Percentiles rank a stretch among this genome's conserved stretches.
Evolutionary conservation across 352 stramenopile genomes (phyloP).

Genomic region (Blastocystis sp.): DNA sequence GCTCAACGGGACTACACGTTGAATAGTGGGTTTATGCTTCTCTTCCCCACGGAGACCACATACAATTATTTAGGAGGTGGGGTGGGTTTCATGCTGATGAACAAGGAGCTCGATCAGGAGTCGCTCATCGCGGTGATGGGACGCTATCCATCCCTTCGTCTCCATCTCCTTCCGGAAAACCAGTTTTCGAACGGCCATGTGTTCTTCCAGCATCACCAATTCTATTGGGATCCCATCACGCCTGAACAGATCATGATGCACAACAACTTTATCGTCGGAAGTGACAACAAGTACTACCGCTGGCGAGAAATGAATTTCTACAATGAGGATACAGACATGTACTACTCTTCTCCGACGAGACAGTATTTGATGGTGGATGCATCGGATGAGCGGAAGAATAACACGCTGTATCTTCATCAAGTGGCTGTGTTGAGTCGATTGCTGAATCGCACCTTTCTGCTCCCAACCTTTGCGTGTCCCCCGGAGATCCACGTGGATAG

Average conservation of each 20-base stretch:
- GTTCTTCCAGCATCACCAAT: conserved; percentile 9
- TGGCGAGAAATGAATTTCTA: conserved; percentile 23
- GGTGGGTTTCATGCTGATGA: neutral
- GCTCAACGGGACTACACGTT: conserved; percentile 16
- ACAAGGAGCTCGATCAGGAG: conserved; percentile 9
- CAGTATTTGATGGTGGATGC: conserved; percentile 37
- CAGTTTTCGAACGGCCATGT: conserved; percentile 1
- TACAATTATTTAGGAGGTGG: neutral
- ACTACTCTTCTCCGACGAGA: conserved; percentile 18
- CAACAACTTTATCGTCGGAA: conserved; percentile 49
- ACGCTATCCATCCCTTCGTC: neutral
- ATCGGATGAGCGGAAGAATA: neutral
- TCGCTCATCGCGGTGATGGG: neutral
- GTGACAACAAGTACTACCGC: conserved; percentile 30
- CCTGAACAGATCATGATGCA: conserved; percentile 36
- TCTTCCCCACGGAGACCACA: conserved; percentile 9
- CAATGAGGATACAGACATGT: conserved; percentile 16
- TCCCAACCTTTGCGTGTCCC: conserved; percentile 39
- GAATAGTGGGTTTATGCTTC: conserved; percentile 46
- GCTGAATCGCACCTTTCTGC: conserved; percentile 25
- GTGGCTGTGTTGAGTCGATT: conserved; percentile 31
- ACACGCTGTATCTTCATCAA: neutral
- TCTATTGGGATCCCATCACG: conserved; percentile 9
- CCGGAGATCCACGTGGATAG: neutral
- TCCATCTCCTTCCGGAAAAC: neutral